Evolutionary conservation across 768 basidiomycete species (phyloP), one percentile per base, ranked within the genome.

Genomic region (Imleria badia): DNA sequence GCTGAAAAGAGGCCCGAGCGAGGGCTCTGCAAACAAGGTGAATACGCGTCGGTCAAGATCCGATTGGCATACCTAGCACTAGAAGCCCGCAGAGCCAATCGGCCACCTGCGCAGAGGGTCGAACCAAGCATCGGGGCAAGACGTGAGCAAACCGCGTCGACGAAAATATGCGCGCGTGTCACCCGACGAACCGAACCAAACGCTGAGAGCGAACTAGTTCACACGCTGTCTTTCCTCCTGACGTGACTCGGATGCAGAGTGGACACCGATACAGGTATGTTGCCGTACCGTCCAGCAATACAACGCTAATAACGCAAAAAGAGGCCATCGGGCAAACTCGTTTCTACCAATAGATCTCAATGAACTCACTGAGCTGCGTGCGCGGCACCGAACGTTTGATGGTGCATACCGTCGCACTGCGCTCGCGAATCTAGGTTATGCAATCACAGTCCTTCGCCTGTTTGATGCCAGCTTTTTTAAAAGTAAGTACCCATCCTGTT

Each of bases 391-490:
- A 39, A 94, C 91, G 0, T 92, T 91, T 64, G 81, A 92, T 48
- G 91, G 89, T 15, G 89, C 91, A 14, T 93, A 93, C 70, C 79
- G 78, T 36, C 83, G 91, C 26, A 87, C 85, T 0, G 90, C 90
- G 0, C 75, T 94, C 10, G 83, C 83, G 14, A 82, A 83, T 52
- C 76, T 94, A 3, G 86, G 89, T 0, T 91, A 88, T 63, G 79
- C 87, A 2, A 69, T 92, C 50, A 79, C 89, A 0, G 81, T 93
- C 49, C 74, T 94, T 11, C 83, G 89, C 43, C 78, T 94, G n/a
- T 94, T 94, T 60, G 87, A 92, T 63, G 64, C 66, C 31, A 73
- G 83, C 20, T 94, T 94, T 70, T 85, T 86, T 62, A 75, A 76
- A 63, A 89, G 91, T 89, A 64, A 58, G 86, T 14, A 6, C 3